phyloP scores from a whole-genome alignment of 129 eudicot genomes.

The Gnaphalium uliginosum region DNA sequence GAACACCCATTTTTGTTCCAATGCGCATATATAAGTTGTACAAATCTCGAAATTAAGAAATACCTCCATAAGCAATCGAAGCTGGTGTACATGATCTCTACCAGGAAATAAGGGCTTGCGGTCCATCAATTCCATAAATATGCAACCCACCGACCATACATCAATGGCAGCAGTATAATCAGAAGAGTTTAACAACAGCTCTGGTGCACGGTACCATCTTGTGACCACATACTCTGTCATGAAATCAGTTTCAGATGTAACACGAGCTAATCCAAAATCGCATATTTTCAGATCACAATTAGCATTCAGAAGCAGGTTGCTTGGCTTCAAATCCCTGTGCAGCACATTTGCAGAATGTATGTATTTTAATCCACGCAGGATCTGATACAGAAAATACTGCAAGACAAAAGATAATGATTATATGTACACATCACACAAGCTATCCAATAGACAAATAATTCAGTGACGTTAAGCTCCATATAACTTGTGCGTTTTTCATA shows the following conservation, averaged over 20 bases:
- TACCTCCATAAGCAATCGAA: conserved; percentile 88
- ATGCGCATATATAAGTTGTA: neutral
- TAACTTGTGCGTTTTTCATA: neutral
- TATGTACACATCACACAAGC: neutral
- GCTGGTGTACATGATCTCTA: conserved; percentile 85
- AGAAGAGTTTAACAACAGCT: conserved; percentile 82
- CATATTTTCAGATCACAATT: conserved; percentile 92
- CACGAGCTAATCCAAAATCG: conserved; percentile 93
- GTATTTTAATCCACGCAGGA: conserved; percentile 89
- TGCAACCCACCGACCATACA: conserved; percentile 96
- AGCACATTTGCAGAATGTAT: conserved; percentile 93
- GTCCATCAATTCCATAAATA: conserved; percentile 92
- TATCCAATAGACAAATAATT: neutral
- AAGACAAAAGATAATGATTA: conserved; percentile 17
- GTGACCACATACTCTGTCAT: conserved; percentile 96
- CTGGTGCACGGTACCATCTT: conserved; percentile 95
- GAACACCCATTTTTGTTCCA: neutral
- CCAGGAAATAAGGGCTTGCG: conserved; percentile 90
- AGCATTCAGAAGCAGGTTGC: conserved; percentile 85
- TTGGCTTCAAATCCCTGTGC: conserved; percentile 93
- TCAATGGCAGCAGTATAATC: conserved; percentile 87
- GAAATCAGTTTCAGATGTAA: conserved; percentile 86
- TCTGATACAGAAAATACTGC: conserved; percentile 96
- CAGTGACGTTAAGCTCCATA: neutral
- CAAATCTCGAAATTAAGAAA: neutral